These are phyloP conservation scores for Aspergillus funiculosus DNA, from an alignment of 495 filamentous ascomycete species.

Conservation along the genomic window DNA sequence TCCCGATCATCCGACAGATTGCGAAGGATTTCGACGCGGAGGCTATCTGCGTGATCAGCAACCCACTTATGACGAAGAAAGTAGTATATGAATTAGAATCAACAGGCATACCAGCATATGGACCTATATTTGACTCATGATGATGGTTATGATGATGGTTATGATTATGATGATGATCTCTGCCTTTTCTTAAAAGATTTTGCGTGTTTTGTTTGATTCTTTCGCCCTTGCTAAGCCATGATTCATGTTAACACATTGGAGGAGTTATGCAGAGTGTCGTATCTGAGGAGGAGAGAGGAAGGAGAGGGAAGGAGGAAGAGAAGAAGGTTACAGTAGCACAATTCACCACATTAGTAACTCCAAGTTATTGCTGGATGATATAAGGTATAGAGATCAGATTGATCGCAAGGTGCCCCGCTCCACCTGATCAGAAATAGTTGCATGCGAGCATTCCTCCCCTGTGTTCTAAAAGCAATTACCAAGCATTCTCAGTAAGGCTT, in stretches of 20 bases:
- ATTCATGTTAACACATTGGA: too few species aligned
- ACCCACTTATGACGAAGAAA: conserved; percentile 63
- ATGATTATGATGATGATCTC: neutral
- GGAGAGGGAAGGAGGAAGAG: too few species aligned
- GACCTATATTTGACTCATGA: conserved; percentile 77
- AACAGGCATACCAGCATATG: conserved; percentile 65
- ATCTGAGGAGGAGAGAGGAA: too few species aligned
- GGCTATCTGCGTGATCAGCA: conserved; percentile 72
- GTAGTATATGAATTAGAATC: conserved; percentile 70
- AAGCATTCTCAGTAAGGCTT: neutral
- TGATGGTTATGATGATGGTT: neutral
- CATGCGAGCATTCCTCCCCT: too few species aligned
- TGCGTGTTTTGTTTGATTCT: neutral
- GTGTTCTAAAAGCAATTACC: too few species aligned
- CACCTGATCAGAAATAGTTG: neutral
- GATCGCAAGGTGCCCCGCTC: too few species aligned
- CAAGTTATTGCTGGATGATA: too few species aligned
- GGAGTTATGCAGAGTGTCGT: too few species aligned
- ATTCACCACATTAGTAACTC: too few species aligned
- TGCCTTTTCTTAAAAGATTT: neutral
- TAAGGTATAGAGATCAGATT: too few species aligned
- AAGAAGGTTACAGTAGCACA: too few species aligned
- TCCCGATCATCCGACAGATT: conserved; percentile 52
- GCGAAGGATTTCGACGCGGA: conserved; percentile 56
- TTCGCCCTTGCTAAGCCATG: too few species aligned